Conservation (phyloP, 768 basidiomycete genomes). For the Pisolithus sp. region DNA sequence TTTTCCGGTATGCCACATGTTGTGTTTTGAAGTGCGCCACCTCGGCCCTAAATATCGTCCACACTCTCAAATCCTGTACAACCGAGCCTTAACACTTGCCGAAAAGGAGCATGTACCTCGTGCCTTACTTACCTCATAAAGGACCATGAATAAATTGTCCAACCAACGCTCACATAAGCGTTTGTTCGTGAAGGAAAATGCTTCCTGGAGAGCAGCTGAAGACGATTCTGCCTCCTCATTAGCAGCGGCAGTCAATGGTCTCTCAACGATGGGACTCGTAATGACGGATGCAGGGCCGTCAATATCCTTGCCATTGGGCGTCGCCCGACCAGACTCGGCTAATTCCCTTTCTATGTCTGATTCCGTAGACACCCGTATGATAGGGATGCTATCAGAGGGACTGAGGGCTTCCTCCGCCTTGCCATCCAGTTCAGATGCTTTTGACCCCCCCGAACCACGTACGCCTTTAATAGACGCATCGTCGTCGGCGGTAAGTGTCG, state of each 20-base stretch:
- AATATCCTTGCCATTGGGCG: conserved; percentile 27
- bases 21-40: conserved; percentile 99
- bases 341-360: conserved; percentile 46
- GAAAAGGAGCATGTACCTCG: neutral
- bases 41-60: conserved; percentile 98
- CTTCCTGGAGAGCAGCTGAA: conserved; percentile 39
- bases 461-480: conserved; percentile 67
- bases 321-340: conserved; percentile 14
- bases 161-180: conserved; percentile 96
- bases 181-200: conserved; percentile 94
- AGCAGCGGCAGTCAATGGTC: conserved; percentile 39
- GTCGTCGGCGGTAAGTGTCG: conserved; percentile 43
- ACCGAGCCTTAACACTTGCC: neutral
- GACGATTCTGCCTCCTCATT: conserved; percentile 22
- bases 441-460: conserved; percentile 25
- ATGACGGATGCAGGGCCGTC: conserved; percentile 31
- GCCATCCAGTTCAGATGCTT: conserved; percentile 26
- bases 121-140: conserved; percentile 71
- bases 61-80: conserved; percentile 83
- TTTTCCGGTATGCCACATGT: conserved; percentile 96
- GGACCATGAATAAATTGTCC: conserved; percentile 96
- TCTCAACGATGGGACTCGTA: conserved; percentile 29
- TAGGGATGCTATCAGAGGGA: conserved; percentile 39
- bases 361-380: conserved; percentile 75
- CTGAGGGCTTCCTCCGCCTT: conserved; percentile 7